Evolutionary conservation across 1,284 basidiomycete species (phyloP), one percentile per base, ranked within the genome.

Genomic region (Paramarasmius palmivorus): DNA sequence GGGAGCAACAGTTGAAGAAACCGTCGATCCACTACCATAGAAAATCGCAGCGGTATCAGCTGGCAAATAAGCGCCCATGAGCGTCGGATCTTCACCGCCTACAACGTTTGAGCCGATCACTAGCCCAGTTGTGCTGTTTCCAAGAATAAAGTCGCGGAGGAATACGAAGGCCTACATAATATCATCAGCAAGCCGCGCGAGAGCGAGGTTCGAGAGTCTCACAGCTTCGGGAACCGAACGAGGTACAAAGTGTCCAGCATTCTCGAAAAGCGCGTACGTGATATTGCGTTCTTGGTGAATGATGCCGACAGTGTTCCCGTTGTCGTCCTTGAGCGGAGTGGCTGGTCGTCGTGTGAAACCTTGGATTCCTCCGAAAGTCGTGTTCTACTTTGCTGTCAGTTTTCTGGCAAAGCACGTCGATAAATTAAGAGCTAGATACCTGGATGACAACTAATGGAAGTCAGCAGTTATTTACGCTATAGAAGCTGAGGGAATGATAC

Each of bases 251-350:
- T 80, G 78, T 1, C 79, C 79, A 1, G 77, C 74, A 40, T 67
- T 63, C 20, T 62, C 62, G 51, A 73, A 65, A 29, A 81, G 68
- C 1, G 65, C 68, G 57, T 77, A 82, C 2, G 73, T 74, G 63
- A 74, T 72, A 49, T 72, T 73, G n/a, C 78, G 74, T 58, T 81
- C 79, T 59, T 80, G 78, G 57, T 82, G 79, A 3, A 80, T 68
- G 19, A 81, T 73, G 0, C 80, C 79, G 0, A 69, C 75, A 54
- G 73, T 72, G 22, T 70, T 65, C 22, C 73, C 73, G 7, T 64
- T 61, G 42, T 77, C 76, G 26, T 76, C 74, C 50, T 64, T 69
- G 71, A 75, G 76, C 0, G 78, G 69, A 0, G 79, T 82, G 2
- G 72, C 67, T 0, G 80, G 79, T 48, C 68, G 63, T 42, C 70